Base-by-base conservation (phyloP, 2,329 filamentous ascomycete genomes). In the Coniella vitis region DNA sequence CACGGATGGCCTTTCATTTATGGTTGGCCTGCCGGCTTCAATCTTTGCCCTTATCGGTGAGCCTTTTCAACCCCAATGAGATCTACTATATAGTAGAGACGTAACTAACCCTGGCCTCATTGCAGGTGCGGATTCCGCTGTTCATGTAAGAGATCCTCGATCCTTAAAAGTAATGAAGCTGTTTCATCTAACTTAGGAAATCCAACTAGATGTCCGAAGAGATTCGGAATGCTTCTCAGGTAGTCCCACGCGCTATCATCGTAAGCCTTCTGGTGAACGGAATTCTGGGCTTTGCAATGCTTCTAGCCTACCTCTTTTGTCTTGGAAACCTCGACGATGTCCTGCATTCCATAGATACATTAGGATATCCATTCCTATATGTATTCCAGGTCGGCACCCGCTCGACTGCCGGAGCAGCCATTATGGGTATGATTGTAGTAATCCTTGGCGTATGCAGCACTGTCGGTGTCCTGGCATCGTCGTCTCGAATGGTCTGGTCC, bases 221-320 rank as follows among this genome's bases (percentile, higher is more conserved):
- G 51, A 69, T 73, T 4, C 57, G 65, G 4, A 68, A 78, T 45
- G 71, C 77, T 0, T 69, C 73, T 1, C 60, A 67, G 1, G 71
- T 71, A 0, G 67, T 81, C 0, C 77, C 77, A 0, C 66, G 66
- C 5, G 71, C 74, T 0, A 72, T 81, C 51, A 68, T 79, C 36
- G 62, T 66, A 2, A 69, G 69, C 3, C 64, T 79, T 0, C 51
- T 68, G 0, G 63, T 80, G 42, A 80, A 80, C 48, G 75, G 72
- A 3, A 56, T 68, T 0, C 61, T 78, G 0, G 79, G 78, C 0
- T 75, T 80, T 38, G 66, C 72, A n/a, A 76, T 81, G 66, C 57
- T 79, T n/a, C 65, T 80, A 13, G 73, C 75, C 1, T 65, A 78
- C 32, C 67, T 77, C 8, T 82, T 80, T 55, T 76, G 72, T 21